These are phyloP conservation scores for Clarireedia hainanense DNA, from an alignment of 2,329 filamentous ascomycete species.

Conservation along the genomic window DNA sequence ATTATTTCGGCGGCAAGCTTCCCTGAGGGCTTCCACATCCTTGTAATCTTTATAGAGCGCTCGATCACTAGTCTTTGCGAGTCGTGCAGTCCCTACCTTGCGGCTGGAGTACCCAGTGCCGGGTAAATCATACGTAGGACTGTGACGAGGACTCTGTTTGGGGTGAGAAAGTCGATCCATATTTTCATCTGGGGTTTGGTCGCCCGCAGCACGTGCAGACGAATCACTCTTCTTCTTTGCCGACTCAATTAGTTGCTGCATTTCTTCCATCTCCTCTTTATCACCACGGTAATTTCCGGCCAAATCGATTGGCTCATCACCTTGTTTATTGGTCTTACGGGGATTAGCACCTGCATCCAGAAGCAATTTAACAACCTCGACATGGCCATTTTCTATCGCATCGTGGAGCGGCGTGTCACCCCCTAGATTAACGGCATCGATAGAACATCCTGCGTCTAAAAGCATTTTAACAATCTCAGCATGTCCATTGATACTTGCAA, in stretches of 20 bases:
- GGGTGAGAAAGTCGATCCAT: constrained; percentile 43
- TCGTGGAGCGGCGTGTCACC: constrained; percentile 93
- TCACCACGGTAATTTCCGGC: constrained; percentile 65
- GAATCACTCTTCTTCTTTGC: constrained; percentile 45
- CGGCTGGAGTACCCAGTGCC: constrained; percentile 31
- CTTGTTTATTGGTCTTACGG: constrained; percentile 78
- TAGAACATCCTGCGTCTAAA: constrained; percentile 74
- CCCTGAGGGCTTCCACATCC: constrained; percentile 33
- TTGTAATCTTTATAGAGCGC: constrained; percentile 48
- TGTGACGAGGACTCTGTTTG: constrained; percentile 50
- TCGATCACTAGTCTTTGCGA: constrained; percentile 58
- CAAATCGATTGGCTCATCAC: constrained; percentile 83
- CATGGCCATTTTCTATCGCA: constrained; percentile 89
- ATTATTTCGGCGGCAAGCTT: constrained; percentile 53
- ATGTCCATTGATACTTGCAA: constrained; percentile 80
- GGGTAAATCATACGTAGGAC: constrained; percentile 36
- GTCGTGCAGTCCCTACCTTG: constrained; percentile 40
- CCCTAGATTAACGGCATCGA: constrained; percentile 71
- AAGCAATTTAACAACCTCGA: constrained; percentile 79
- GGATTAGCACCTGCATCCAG: constrained; percentile 86
- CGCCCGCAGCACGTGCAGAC: constrained; percentile 49
- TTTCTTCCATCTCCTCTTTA: constrained; percentile 46
- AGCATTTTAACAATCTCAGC: constrained; percentile 82
- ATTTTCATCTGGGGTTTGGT: constrained; percentile 30
- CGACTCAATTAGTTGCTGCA: constrained; percentile 60